phyloP scores from a whole-genome alignment of 768 basidiomycete genomes.

The Russula emetica region DNA sequence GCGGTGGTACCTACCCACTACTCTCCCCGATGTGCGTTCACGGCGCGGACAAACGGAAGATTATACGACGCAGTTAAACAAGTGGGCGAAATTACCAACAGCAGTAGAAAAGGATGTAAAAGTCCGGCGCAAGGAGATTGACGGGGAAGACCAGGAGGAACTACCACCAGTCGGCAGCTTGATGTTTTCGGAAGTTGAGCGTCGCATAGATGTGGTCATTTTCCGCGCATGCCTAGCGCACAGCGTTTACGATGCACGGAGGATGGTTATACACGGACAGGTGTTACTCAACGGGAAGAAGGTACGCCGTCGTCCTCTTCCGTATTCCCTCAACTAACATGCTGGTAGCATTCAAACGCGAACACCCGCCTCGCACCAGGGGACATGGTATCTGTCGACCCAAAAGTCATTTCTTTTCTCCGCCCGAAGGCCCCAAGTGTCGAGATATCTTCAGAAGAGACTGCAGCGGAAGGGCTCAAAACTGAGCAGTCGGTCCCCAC shows the following conservation, averaged over 20 bases:
- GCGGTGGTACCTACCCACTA: constrained; percentile 87
- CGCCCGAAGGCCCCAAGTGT: constrained; percentile 34
- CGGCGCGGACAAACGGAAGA: constrained; percentile 43
- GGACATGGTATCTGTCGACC: constrained; percentile 90
- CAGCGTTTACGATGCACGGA: constrained; percentile 85
- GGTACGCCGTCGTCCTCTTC: constrained; percentile 44
- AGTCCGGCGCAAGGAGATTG: constrained; percentile 42
- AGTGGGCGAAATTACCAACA: constrained; percentile 49
- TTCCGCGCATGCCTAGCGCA: constrained; percentile 86
- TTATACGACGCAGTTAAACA: constrained; percentile 46
- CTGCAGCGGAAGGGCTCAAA: constrained; percentile 26
- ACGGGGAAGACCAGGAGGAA: constrained; percentile 44
- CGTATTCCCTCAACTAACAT: not conserved
- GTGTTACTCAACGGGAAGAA: constrained; percentile 87
- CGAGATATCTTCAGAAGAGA: constrained; percentile 26
- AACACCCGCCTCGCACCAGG: constrained; percentile 89
- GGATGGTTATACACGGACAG: constrained; percentile 80
- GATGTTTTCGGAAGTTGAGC: constrained; percentile 94
- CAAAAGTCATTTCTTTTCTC: constrained; percentile 71
- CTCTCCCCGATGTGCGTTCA: constrained; percentile 80
- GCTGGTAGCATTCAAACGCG: constrained; percentile 66
- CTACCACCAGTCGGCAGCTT: constrained; percentile 90
- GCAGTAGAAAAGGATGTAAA: constrained; percentile 46
- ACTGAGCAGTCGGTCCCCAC: constrained; percentile 25
- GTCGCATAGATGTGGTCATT: constrained; percentile 86